A percentile compares a stretch with the other conserved stretches of the same genome.
phyloP scores from a whole-genome alignment of 768 basidiomycete species.

The Cystofilobasidium macerans region DNA sequence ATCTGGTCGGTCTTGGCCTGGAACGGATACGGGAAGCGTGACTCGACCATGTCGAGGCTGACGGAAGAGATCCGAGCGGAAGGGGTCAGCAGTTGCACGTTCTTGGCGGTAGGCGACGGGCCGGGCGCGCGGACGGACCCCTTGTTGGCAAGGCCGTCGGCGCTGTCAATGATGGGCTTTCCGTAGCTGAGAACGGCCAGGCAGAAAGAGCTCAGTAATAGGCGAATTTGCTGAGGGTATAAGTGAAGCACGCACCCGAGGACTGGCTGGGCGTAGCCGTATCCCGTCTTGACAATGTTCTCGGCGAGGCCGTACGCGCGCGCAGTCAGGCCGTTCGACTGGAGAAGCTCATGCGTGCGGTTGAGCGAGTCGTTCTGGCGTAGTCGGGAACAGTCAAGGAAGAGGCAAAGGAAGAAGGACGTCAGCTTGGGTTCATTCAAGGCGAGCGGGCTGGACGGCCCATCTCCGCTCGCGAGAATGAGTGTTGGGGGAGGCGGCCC shows the following conservation, averaged over 20 bases:
- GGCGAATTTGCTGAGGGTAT: too few relatives aligned
- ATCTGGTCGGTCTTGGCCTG: conserved; percentile 23
- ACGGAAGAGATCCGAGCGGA: neutral
- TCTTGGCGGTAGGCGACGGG: neutral
- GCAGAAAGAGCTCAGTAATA: neutral
- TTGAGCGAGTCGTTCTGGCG: conserved; percentile 14
- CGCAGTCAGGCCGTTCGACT: conserved; percentile 15
- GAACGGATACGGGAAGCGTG: conserved; percentile 25
- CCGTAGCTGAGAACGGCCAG: conserved; percentile 9
- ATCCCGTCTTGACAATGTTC: conserved; percentile 16
- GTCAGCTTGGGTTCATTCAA: too few relatives aligned
- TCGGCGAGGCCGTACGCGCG: conserved; percentile 22
- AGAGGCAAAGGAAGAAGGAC: neutral
- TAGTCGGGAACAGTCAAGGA: neutral
- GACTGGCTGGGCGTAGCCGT: conserved; percentile 14
- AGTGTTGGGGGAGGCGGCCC: too few relatives aligned
- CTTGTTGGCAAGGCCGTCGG: conserved; percentile 23
- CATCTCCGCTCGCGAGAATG: too few relatives aligned
- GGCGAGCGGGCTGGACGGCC: too few relatives aligned
- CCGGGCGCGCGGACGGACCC: neutral
- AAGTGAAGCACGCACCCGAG: conserved; percentile 10
- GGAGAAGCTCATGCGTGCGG: conserved; percentile 6
- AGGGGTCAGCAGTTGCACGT: neutral
- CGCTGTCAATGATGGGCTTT: conserved; percentile 17
- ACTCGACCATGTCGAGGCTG: conserved; percentile 21